A percentile compares a stretch with the other conserved stretches of the same genome.
Evolutionary conservation across 2,329 filamentous ascomycete genomes (phyloP).

Genomic region (Tolypocladium pustulatum): DNA sequence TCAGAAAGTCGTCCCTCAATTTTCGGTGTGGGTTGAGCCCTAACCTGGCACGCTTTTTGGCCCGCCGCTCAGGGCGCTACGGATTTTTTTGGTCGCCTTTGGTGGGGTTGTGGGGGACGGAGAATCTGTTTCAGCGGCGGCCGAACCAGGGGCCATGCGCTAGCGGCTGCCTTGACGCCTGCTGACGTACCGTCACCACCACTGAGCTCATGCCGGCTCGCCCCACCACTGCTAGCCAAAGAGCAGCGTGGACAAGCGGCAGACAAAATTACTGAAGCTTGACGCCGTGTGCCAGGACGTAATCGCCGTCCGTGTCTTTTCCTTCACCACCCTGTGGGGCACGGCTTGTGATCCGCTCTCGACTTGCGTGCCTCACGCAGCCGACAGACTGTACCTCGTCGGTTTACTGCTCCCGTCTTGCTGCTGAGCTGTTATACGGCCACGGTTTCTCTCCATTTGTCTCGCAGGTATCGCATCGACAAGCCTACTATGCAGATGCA

Average conservation of each 20-base stretch:
- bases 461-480: neutral
- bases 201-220: neutral
- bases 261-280: neutral
- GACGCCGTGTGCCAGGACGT: neutral
- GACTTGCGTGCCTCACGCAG: neutral
- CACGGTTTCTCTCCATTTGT: neutral
- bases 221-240: neutral
- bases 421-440: neutral
- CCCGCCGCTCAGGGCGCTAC: neutral
- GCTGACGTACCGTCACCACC: neutral
- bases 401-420: neutral
- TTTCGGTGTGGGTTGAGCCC: slow-evolving; percentile 20
- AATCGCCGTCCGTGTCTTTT: neutral
- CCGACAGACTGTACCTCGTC: neutral
- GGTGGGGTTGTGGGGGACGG: slow-evolving; percentile 1
- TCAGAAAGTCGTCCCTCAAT: slow-evolving; percentile 5
- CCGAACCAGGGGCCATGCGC: neutral
- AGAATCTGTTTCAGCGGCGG: slow-evolving; percentile 11
- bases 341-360: neutral
- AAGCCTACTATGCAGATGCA: neutral
- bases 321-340: neutral
- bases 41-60: slow-evolving; percentile 7
- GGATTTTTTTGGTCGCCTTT: neutral
- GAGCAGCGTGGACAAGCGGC: neutral
- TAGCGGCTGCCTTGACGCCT: neutral